Base-by-base conservation (phyloP, 2,329 filamentous ascomycete genomes). In the Beauveria australis region DNA sequence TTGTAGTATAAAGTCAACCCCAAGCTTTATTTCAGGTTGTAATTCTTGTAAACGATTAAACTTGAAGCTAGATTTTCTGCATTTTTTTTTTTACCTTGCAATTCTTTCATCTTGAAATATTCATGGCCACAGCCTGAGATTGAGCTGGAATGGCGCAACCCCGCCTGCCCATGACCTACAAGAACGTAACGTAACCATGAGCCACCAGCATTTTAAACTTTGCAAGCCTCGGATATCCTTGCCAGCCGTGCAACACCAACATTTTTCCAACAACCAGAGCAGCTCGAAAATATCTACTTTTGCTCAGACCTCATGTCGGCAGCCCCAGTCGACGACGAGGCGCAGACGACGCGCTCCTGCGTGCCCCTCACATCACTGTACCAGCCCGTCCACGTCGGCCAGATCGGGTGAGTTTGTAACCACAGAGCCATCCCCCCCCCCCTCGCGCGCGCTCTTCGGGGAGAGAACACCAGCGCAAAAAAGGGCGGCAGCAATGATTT, bases 381-480 rank as follows among this genome's bases (percentile, higher is more conserved):
- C 10, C 67, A 68, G 30, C 80, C 81, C 10, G 71, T 82, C 60
- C 75, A 80, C 46, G 72, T 81, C 24, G 74, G 73, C 58, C 73
- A 76, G 30, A 67, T 76, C 48, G 68, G 73, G 75, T 78, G 67
- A 16, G 28, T 28, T 28, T 28, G 69, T 19, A 28, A 3, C 5
- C 12, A 33, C 30, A 33, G 30, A 9, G 30, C 30, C n/a, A 44
- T 44, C n/a, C 43, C 41, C 8, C 18, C 14, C 41, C 3, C 18
- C 18, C 7, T n/a, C 3, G 4, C 26, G 26, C 26, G 26, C 7
- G 26, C 26, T 28, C 1, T 7, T 28, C 26, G 26, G 7, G 8
- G 1, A 28, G 26, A 28, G 3, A 22, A 12, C 19, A 18, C 22
- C 33, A 14, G 5, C 33, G 33, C 33, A 3, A 22, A 26, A 12